phyloP scores from a whole-genome alignment of 2,329 filamentous ascomycete species.

The Aureobasidium vineae region DNA sequence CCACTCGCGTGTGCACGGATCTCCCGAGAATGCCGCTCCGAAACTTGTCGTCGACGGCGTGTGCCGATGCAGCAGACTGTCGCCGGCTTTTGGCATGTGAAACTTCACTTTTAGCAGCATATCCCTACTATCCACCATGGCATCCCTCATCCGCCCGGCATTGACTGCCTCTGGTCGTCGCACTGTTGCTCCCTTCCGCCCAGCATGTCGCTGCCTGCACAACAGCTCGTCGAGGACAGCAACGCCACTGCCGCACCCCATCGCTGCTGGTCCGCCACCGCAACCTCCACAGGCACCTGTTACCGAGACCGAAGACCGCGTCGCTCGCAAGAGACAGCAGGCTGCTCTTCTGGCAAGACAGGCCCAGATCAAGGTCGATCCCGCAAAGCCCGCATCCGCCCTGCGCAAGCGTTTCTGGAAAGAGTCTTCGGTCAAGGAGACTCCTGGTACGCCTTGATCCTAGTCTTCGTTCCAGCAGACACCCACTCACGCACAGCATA shows the following conservation, averaged over 20 bases:
- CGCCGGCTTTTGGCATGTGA: constrained; percentile 16
- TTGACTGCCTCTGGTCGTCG: constrained; percentile 37
- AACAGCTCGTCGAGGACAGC: constrained; percentile 47
- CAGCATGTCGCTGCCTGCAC: constrained; percentile 40
- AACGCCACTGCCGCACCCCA: constrained; percentile 57
- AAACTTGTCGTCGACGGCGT: neutral
- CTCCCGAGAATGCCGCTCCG: neutral
- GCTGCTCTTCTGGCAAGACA: constrained; percentile 50
- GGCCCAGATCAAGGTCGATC: constrained; percentile 44
- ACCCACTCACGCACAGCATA: constrained; percentile 31
- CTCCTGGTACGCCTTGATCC: constrained; percentile 57
- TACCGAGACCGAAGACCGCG: constrained; percentile 49
- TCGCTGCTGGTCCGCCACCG: constrained; percentile 60
- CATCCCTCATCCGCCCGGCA: constrained; percentile 21
- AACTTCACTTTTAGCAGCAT: neutral
- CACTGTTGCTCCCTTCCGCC: constrained; percentile 6
- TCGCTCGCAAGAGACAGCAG: constrained; percentile 52
- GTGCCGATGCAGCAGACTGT: neutral
- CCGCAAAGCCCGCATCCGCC: constrained; percentile 48
- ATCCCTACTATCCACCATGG: constrained; percentile 4
- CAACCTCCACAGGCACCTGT: constrained; percentile 53
- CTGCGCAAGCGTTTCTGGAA: constrained; percentile 84
- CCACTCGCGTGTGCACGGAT: constrained; percentile 2
- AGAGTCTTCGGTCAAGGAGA: constrained; percentile 69
- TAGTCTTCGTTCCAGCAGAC: too few relatives aligned